These are phyloP conservation scores for Scheffersomyces titani DNA, from an alignment of 1,139 yeast genomes.

Conservation along the genomic window DNA sequence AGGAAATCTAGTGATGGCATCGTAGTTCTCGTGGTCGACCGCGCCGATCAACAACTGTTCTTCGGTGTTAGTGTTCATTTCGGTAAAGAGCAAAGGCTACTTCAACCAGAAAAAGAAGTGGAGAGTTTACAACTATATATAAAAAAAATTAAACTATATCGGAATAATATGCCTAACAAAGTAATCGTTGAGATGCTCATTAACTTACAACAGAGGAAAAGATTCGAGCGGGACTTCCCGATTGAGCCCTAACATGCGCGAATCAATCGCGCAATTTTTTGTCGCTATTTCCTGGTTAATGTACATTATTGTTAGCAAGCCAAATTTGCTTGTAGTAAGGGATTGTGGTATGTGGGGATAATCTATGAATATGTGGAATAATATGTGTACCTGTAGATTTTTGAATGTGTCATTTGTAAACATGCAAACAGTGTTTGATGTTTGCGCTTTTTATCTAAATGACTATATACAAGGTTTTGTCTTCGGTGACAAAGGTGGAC, in stretches of 20 bases:
- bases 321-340: too few relatives aligned
- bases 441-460: not conserved
- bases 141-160: not conserved
- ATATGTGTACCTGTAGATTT: too few relatives aligned
- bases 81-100: not conserved
- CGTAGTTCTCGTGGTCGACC: slow-evolving; percentile 21
- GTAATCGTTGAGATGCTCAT: slow-evolving; percentile 5
- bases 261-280: not conserved
- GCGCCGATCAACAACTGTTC: slow-evolving; percentile 33
- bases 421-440: not conserved
- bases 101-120: not conserved
- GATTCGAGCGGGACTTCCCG: not conserved
- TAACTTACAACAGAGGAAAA: slow-evolving; percentile 1
- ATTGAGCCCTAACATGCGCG: not conserved
- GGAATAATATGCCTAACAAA: not conserved
- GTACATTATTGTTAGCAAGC: not conserved
- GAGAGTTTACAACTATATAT: not conserved
- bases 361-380: too few relatives aligned
- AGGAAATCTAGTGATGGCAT: slow-evolving; percentile 14
- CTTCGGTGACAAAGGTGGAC: slow-evolving; percentile 6
- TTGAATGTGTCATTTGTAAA: too few relatives aligned
- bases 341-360: too few relatives aligned
- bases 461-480: slow-evolving; percentile 7
- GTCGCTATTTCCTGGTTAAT: not conserved
- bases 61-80: slow-evolving; percentile 27